Evolutionary conservation across 768 basidiomycete genomes (phyloP), one percentile per base, ranked within the genome.

Genomic region (Ramaria sp.): DNA sequence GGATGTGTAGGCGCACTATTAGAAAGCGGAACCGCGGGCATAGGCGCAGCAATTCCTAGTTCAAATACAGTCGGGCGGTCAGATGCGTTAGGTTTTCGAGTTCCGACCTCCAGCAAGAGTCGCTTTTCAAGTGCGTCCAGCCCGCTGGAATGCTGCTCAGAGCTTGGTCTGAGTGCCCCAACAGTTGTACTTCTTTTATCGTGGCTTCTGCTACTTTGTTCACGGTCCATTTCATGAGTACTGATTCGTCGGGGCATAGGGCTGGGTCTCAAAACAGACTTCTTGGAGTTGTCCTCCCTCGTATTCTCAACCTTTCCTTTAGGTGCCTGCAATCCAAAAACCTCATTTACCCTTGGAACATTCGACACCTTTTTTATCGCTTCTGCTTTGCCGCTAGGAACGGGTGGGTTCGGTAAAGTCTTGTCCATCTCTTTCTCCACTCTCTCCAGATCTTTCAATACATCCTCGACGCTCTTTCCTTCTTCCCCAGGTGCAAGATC

Each of bases 61-160:
- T 39, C 44, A 30, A 56, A 51, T 7, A 56, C 18, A 13, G 48
- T 3, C 8, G 3, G 55, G 37, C 50, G 55, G 8, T 25, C n/a
- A 25, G 34, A 10, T 15, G n/a, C 57, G n/a, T 70, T 67, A 0
- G 64, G 58, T 61, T 68, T 73, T 48, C 81, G 73, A 18, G 86
- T 88, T 25, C 87, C 87, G 6, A 89, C 86, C 61, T 88, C 80
- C 0, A 78, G 80, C 0, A 84, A 66, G 3, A 90, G 68, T 50
- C 80, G 71, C 47, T 78, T 71, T 62, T 90, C 87, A 7, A 90
- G 68, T 3, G 81, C 86, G 58, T 90, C 86, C 3, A 90, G 67
- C 8, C 86, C 86, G 48, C 72, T 80, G 60, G 45, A 36, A n/a
- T 28, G 39, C 20, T 55, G 37, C 18, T 37, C 45, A 24, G 32